phyloP scores from a whole-genome alignment of 2,329 filamentous ascomycete species.

The Penicillium sp. region DNA sequence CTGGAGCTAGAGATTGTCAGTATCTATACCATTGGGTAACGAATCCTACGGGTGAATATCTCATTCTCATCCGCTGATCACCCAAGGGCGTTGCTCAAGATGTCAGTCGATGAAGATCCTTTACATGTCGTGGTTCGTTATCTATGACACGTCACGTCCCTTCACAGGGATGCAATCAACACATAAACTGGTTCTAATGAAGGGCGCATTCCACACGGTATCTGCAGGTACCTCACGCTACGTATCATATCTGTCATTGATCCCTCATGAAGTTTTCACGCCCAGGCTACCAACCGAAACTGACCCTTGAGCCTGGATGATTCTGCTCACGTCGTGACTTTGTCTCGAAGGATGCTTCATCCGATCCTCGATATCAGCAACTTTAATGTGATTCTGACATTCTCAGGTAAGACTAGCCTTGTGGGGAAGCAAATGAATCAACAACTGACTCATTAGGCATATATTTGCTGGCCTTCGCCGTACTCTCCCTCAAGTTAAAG shows the following conservation, averaged over 20 bases:
- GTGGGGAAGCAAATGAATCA: neutral
- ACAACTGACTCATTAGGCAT: constrained; percentile 22
- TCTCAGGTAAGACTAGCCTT: constrained; percentile 27
- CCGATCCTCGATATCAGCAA: constrained; percentile 36
- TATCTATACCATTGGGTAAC: too few species aligned
- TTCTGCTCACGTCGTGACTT: neutral
- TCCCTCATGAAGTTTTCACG: neutral
- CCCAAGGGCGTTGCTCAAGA: too few species aligned
- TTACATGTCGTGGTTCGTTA: neutral
- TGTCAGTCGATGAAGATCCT: too few species aligned
- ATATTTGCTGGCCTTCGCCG: constrained; percentile 34
- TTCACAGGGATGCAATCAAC: neutral
- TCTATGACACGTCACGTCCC: neutral
- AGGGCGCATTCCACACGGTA: constrained; percentile 4
- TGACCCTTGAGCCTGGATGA: neutral
- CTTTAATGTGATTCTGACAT: constrained; percentile 35
- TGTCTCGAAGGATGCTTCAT: constrained; percentile 30
- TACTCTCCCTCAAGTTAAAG: constrained; percentile 38
- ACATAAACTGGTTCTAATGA: neutral
- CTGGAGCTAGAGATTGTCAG: too few species aligned
- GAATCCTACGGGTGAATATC: too few species aligned
- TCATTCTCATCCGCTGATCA: neutral
- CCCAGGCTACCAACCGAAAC: neutral
- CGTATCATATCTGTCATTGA: neutral
- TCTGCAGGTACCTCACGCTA: neutral